Base-by-base conservation (phyloP, 768 basidiomycete genomes). In the Phylloporus sp. region DNA sequence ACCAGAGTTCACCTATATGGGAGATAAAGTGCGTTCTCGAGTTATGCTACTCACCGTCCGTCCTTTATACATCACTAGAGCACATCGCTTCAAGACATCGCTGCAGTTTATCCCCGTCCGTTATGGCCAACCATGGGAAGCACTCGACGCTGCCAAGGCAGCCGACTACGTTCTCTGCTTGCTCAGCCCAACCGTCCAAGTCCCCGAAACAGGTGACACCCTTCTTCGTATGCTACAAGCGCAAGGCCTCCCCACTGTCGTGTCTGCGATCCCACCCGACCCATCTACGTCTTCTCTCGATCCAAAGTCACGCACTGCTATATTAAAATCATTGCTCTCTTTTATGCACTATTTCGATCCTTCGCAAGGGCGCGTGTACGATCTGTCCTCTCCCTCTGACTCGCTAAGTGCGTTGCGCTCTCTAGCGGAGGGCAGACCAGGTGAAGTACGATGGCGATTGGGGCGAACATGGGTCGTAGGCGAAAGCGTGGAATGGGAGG, bases 281-380 rank as follows among this genome's bases (percentile, higher is more conserved):
- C 54, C 72, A 12, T 60, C 73, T 4, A 68, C 77, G 40, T 57
- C 72, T 6, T 57, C 73, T 2, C 67, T 81, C 36, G 86, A 86
- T 50, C 58, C 72, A 6, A 92, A 92, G 70, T 72, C 80, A 28
- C 82, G 81, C 27, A 61, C 81, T 2, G 81, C 80, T 16, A 79
- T 93, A 42, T 72, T 91, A 49, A 94, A 91, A 72, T 97, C 93
- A 1, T 76, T 97, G 5, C 78, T 95, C 9, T 97, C 94, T 10
- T 99, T 97, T 75, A 84, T 95, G 51, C 86, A 86, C 57, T 97
- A 97, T 71, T 99, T 98, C 69, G 89, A 91, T 53, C 95, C 95
- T 2, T 76, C 79, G 22, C 87, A 94, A 61, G 72, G 77, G 8
- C 79, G 85, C 29, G 77, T 98, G 0, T 88, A 84, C 62, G 91